Evolutionary conservation across 148 eudicot genomes (phyloP), one percentile per base, ranked within the genome.

Genomic region (Talinum fruticosum): DNA sequence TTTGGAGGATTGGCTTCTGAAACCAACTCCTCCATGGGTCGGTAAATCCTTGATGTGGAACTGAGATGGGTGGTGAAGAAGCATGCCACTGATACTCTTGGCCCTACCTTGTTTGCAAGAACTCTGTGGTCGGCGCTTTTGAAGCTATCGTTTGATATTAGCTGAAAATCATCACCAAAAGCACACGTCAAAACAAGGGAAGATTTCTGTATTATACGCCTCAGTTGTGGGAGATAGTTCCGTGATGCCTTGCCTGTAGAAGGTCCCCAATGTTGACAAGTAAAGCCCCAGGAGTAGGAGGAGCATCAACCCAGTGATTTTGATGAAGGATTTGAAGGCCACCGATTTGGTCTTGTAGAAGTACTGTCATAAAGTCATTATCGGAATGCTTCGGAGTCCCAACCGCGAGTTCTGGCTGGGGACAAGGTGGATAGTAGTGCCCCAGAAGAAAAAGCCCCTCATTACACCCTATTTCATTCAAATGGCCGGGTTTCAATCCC

Each of bases 401-500:
- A 4, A 71, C 1, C 5, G 83, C 62, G 2, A 81, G 15, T 34
- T 81, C 76, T 7, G 83, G 83, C 3, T 59, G 72, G 23, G 79
- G 83, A 44, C 83, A 81, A 4, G 79, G 65, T 0, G 92, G 92
- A 57, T 87, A 90, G 73, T 87, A 88, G 47, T 88, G 91, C 68
- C 78, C 80, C 8, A 81, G 10, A 4, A 84, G 0, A 10, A 69
- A 15, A 8, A 82, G 74, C 23, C 90, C 88, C 29, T 88, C 78
- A 0, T 65, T 77, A 61, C 87, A 82, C 0, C 61, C 88, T 24
- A 73, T 23, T 82, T 81, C 82, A 16, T 68, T 80, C 12, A 90
- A 71, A 74, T 83, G 82, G 23, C 65, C 72, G 15, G 85, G 75
- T 15, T 77, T 45, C 10, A 90, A 87, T 24, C 88, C 90, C 75